Evolutionary conservation across 1,284 basidiomycete species (phyloP).

Genomic region (Cryptococcus hybrid): DNA sequence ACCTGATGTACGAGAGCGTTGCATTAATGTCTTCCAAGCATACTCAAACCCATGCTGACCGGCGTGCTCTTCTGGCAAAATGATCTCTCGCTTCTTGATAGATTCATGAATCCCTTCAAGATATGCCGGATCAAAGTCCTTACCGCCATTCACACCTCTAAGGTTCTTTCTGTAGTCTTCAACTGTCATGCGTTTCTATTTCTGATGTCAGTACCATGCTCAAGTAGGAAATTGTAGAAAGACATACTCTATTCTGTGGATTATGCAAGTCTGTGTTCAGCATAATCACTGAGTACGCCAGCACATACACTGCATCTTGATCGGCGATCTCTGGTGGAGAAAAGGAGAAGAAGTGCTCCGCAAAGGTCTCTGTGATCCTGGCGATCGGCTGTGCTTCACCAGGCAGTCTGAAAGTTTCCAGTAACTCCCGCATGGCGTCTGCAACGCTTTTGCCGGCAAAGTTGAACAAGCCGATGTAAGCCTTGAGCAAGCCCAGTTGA

Average conservation of each 20-base stretch:
- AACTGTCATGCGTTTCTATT: conserved; percentile 89
- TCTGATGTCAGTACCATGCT: conserved; percentile 15
- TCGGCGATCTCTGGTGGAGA: conserved; percentile 83
- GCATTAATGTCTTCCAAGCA: conserved; percentile 90
- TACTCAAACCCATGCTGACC: conserved; percentile 98
- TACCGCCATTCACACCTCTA: conserved; percentile 85
- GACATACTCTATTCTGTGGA: conserved; percentile 77
- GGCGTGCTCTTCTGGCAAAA: conserved; percentile 97
- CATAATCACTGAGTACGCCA: conserved; percentile 97
- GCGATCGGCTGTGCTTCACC: conserved; percentile 94
- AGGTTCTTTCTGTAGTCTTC: conserved; percentile 94
- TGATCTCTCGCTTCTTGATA: conserved; percentile 90
- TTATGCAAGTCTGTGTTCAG: conserved; percentile 98
- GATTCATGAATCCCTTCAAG: conserved; percentile 86
- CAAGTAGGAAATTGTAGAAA: no score
- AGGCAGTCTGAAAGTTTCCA: conserved; percentile 92
- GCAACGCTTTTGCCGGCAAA: conserved; percentile 92
- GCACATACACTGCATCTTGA: conserved; percentile 90
- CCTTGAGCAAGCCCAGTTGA: conserved; percentile 77
- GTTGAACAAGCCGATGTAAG: conserved; percentile 86
- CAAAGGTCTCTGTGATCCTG: conserved; percentile 94
- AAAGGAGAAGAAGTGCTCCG: conserved; percentile 83
- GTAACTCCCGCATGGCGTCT: conserved; percentile 90
- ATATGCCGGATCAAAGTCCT: conserved; percentile 81
- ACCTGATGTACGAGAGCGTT: conserved; percentile 78